Percentiles rank a stretch among this genome's conserved stretches.
Evolutionary conservation across 2,329 filamentous ascomycete genomes (phyloP).

Genomic region (Pseudogymnoascus sp.): DNA sequence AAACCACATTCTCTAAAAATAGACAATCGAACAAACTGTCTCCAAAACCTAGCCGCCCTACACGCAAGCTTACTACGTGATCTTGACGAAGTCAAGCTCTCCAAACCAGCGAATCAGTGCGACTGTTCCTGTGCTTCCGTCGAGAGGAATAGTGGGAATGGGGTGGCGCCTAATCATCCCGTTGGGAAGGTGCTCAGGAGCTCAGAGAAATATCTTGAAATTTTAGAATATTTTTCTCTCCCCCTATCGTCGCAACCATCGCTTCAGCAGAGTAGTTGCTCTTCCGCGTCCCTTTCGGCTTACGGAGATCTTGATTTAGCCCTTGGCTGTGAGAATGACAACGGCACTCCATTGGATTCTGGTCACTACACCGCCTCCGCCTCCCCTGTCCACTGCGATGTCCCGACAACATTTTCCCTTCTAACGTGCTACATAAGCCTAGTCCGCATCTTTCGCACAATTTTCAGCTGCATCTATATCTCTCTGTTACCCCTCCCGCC

Average conservation of each 20-base stretch:
- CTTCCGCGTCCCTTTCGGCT: neutral
- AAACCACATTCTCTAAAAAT: neutral
- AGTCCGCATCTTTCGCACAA: constrained; percentile 1
- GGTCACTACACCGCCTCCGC: neutral
- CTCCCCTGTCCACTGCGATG: neutral
- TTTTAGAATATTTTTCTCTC: neutral
- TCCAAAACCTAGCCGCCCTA: neutral
- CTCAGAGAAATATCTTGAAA: neutral
- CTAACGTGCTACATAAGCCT: constrained; percentile 2
- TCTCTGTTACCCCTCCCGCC: neutral
- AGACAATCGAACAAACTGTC: neutral
- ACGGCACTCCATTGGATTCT: neutral
- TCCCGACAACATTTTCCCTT: neutral
- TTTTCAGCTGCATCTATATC: neutral
- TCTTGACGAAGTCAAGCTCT: constrained; percentile 1
- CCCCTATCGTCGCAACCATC: neutral
- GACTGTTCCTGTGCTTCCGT: neutral
- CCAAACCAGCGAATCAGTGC: neutral
- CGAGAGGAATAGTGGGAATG: neutral
- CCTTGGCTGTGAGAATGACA: neutral
- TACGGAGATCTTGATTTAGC: neutral
- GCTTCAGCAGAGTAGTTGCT: neutral
- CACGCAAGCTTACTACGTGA: neutral
- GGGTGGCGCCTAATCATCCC: neutral
- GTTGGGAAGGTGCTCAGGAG: neutral